Percentiles rank a stretch among this genome's conserved stretches.
Conservation (phyloP, 2,329 filamentous ascomycete genomes). For the Venturia pyrina region DNA sequence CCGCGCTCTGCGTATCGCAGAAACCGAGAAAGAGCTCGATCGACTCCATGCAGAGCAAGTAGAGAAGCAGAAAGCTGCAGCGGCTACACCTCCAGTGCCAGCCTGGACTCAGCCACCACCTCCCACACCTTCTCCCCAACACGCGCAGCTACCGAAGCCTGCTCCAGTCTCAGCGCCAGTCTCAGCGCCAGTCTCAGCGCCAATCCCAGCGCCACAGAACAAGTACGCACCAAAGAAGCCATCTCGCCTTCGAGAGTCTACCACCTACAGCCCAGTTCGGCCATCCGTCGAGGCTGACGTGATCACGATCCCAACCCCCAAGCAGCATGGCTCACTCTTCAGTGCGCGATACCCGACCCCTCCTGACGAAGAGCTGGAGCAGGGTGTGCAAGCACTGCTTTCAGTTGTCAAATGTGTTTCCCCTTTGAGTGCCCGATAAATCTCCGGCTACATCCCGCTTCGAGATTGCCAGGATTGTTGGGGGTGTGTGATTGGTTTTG, state of each 20-base stretch:
- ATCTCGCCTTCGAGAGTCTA: slow-evolving; percentile 2
- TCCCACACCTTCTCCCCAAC: not conserved
- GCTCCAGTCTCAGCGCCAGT: not conserved
- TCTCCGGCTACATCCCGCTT: not conserved
- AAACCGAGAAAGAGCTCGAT: not conserved
- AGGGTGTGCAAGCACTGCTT: not conserved
- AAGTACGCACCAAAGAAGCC: slow-evolving; percentile 4
- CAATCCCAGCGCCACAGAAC: not conserved
- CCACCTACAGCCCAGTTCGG: slow-evolving; percentile 1
- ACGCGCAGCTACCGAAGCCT: not conserved
- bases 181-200: not conserved
- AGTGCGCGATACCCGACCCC: not conserved
- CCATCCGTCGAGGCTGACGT: not conserved
- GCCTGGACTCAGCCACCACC: slow-evolving; percentile 7
- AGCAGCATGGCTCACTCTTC: not conserved
- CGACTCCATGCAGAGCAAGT: not conserved
- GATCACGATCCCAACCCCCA: not conserved
- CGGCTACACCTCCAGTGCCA: not conserved
- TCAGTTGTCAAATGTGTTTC: not conserved
- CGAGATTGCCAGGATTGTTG: not conserved
- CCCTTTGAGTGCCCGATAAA: not conserved
- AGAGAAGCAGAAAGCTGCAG: not conserved
- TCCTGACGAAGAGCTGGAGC: not conserved
- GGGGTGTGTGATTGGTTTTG: not conserved
- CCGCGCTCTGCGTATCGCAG: not conserved